Evolutionary conservation across 257 asterid species (phyloP), one percentile per base, ranked within the genome.

Genomic region (Primulina eburnea): DNA sequence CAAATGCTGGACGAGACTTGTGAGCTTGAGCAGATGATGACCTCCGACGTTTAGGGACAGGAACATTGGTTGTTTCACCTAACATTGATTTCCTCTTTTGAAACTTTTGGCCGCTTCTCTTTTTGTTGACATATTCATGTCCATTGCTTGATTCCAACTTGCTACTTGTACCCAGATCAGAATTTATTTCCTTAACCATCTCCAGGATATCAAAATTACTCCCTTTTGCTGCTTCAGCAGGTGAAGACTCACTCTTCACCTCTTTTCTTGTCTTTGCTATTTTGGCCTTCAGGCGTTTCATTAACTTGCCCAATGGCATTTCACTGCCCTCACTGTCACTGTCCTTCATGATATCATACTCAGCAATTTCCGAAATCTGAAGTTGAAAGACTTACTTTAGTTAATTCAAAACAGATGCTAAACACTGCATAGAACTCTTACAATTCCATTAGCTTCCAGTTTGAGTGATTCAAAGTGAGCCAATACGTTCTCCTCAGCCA

Each of bases 321-420:
- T 94, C 99, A 80, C 84, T 91, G 64, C 90, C 96, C 80, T 91
- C 99, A 34, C 87, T 84, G 80, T 89, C 99, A 81, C 95, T 89
- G 71, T 88, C 97, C 83, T 93, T 89, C 90, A 91, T 73, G 77
- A 75, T 71, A 64, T 89, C 97, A 65, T 88, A 95, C 69, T 86
- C 99, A 32, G 74, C 82, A 72, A 60, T 79, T 76, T 75, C 90
- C 16, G 82, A 73, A 74, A 84, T 89, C 99, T 91, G 87, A 73
- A 77, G 75, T 64, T 56, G 34, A 73, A 28, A 68, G 40, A 70
- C 40, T 71, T 37, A 62, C 70, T 38, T 77, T 29, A 65, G 66
- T 57, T 69, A 71, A 67, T 70, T 75, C 62, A n/a, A 21, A 66
- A 55, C 10, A 62, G 64, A 60, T 20, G 38, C 33, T 55, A 17